Conservation (phyloP, 1,284 basidiomycete genomes). For the Papiliotrema flavescens region DNA sequence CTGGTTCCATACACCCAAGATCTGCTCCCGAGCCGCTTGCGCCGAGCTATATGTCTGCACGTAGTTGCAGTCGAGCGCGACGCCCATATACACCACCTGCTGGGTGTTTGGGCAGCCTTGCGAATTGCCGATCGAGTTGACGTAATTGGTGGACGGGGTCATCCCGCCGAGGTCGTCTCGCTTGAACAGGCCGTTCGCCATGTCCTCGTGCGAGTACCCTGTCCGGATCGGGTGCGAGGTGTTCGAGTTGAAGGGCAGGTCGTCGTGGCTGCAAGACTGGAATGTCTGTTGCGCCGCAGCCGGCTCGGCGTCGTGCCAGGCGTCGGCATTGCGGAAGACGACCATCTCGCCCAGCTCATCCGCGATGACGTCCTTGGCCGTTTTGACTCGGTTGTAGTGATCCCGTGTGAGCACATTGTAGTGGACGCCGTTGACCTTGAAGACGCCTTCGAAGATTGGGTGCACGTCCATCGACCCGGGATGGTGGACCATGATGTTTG, state of each 20-base stretch:
- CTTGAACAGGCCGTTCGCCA: conserved; percentile 12
- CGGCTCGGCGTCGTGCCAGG: conserved; percentile 14
- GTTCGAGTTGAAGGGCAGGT: conserved; percentile 63
- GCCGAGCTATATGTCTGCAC: conserved; percentile 59
- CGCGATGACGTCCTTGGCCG: conserved; percentile 58
- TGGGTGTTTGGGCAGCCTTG: conserved; percentile 70
- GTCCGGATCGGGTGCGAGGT: conserved; percentile 56
- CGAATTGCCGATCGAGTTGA: conserved; percentile 61
- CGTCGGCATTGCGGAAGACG: conserved; percentile 58
- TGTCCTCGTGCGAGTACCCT: neutral
- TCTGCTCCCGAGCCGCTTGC: conserved; percentile 66
- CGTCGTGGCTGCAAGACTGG: conserved; percentile 63
- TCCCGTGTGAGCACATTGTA: conserved; percentile 71
- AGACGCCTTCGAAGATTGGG: conserved; percentile 72
- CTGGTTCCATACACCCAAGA: conserved; percentile 64
- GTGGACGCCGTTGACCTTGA: conserved; percentile 63
- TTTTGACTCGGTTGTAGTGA: conserved; percentile 60
- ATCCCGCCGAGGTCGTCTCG: conserved; percentile 34
- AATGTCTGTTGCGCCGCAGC: conserved; percentile 10
- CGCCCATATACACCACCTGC: conserved; percentile 69
- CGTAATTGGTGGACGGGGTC: conserved; percentile 57
- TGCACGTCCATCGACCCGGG: conserved; percentile 57
- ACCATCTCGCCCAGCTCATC: conserved; percentile 60
- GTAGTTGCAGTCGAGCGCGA: conserved; percentile 85
- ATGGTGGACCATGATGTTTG: conserved; percentile 65